Base-by-base conservation (phyloP, 805 yeast genomes). In the Pichia occidentalis region DNA sequence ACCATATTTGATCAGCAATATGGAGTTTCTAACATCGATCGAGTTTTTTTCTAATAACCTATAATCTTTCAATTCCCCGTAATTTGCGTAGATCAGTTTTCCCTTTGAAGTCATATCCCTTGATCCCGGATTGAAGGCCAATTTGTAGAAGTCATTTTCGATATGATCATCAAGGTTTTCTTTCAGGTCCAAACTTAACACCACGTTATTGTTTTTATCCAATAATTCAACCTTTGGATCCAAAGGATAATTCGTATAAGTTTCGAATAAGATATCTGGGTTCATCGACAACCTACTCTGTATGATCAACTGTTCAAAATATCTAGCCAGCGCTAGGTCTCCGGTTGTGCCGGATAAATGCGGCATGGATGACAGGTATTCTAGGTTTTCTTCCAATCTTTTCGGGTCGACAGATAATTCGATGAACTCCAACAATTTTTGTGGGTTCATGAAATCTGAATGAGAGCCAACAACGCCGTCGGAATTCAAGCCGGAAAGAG, bases 261-360 rank as follows among this genome's bases (percentile, higher is more conserved):
- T 70, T 32, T 66, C 66, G 37, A 76, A 58, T 37, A 68, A 72
- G 25, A 65, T 62, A 32, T 74, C 70, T 29, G 75, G 77, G 5
- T 75, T 68, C 3, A 59, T 42, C 21, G 63, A 60, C 16, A 87
- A 44, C 2, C 84, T 83, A 45, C 77, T 74, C 36, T 75, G 70
- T 17, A 59, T 54, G 59, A 83, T 75, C 34, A 73, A 72, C 18
- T 71, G 71, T 43, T 74, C 67, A 12, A 88, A 65, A 53, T 80
- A 86, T 41, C 71, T 67, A 2, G 86, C 79, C 25, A 87, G 60
- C 0, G 90, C 71, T 42, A 76, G 59, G 56, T 86, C 96, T 14
- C 95, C 97, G 12, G 76, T 73, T 2, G 97, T 80, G 3, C 97
- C 97, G 0, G 96, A 77, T 46, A 81, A 60, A 55, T 87, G 97